A percentile compares a stretch with the other conserved stretches of the same genome.
These are phyloP conservation scores for Arxiozyma bovina DNA, from an alignment of 1,139 yeast genomes.

Conservation along the genomic window DNA sequence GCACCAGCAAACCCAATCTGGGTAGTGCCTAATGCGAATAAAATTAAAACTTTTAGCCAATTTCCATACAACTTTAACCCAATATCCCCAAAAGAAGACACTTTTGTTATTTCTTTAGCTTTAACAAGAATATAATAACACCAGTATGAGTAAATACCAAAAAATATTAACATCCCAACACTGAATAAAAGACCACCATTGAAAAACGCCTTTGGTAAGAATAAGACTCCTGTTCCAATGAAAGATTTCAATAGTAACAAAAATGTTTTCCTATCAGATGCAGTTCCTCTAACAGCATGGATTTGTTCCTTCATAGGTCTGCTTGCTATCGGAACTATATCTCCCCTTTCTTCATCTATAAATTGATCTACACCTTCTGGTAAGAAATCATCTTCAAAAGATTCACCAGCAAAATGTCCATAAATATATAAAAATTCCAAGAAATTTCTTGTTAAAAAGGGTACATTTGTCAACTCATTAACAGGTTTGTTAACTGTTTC, in stretches of 20 bases:
- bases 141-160: constrained; percentile 60
- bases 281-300: constrained; percentile 40
- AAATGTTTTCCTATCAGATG: constrained; percentile 59
- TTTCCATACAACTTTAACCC: constrained; percentile 56
- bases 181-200: constrained; percentile 67
- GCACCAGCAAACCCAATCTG: constrained; percentile 77
- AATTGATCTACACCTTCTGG: constrained; percentile 35
- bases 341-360: constrained; percentile 4
- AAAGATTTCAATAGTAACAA: constrained; percentile 61
- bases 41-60: constrained; percentile 48
- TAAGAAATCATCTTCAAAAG: constrained; percentile 61
- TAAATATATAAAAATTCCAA: constrained; percentile 65
- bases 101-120: constrained; percentile 48
- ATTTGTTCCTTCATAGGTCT: constrained; percentile 14
- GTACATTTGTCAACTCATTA: constrained; percentile 27
- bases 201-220: constrained; percentile 62
- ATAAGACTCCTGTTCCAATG: constrained; percentile 73
- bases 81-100: constrained; percentile 69
- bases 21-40: constrained; percentile 54
- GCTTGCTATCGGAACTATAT: constrained; percentile 10
- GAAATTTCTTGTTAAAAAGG: constrained; percentile 57
- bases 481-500: constrained; percentile 6
- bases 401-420: constrained; percentile 82
- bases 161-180: constrained; percentile 41
- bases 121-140: constrained; percentile 57